Evolutionary conservation across 164 flowering plant genomes (phyloP).

Genomic region (Stephania cephalantha): DNA sequence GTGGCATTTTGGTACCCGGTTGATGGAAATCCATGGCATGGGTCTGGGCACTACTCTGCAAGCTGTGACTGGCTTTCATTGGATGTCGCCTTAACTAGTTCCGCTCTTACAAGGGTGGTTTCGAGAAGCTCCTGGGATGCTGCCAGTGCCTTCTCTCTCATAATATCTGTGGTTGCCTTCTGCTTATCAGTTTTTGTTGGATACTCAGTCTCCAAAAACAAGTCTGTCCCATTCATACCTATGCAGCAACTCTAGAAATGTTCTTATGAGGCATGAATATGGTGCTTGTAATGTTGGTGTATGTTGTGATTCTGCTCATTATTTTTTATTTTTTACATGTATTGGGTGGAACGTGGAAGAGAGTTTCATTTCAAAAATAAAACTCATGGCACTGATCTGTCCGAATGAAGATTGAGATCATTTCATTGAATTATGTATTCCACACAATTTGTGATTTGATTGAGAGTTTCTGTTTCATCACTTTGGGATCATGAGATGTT

Average conservation of each 20-base stretch:
- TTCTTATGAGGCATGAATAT: neutral
- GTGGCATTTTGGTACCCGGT: constrained; percentile 95
- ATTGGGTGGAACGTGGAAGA: neutral
- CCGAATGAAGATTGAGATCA: neutral
- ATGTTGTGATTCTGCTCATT: neutral
- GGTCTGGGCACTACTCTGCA: constrained; percentile 76
- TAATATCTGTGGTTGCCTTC: constrained; percentile 60
- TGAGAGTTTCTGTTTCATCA: neutral
- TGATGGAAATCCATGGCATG: constrained; percentile 81
- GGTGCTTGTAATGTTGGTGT: constrained; percentile 1
- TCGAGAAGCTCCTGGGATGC: constrained; percentile 44
- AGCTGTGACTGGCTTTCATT: constrained; percentile 83
- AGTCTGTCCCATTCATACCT: constrained; percentile 47
- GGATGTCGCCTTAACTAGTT: constrained; percentile 38
- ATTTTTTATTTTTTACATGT: neutral
- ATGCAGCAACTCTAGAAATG: constrained; percentile 42
- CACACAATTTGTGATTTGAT: neutral
- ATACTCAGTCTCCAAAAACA: constrained; percentile 38
- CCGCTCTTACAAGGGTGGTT: constrained; percentile 13
- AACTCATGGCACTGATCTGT: neutral
- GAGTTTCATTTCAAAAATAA: neutral
- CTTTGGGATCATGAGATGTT: neutral
- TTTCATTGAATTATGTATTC: neutral
- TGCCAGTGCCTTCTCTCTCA: constrained; percentile 60
- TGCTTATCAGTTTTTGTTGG: constrained; percentile 59